Evolutionary conservation across 2,329 filamentous ascomycete genomes (phyloP), one percentile per base, ranked within the genome.

Genomic region (Clathrospora elynae): DNA sequence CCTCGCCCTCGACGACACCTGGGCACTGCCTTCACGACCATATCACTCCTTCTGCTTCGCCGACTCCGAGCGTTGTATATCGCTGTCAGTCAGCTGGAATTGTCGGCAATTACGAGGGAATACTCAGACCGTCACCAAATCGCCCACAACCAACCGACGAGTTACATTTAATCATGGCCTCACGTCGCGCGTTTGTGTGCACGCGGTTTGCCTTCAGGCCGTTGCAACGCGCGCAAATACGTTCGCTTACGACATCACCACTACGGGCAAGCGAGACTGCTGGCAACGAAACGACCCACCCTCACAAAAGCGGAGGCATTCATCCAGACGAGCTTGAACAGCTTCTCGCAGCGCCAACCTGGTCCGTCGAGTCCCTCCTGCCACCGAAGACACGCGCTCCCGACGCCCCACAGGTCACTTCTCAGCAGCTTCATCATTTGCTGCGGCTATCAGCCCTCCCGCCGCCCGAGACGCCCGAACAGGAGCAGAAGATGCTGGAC

Each of bases 371-470:
- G 22, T 85, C 87, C 6, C 82, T 96, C 4, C 76, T 93, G 0
- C 82, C 86, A 62, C 47, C 66, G 2, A 57, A 68, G 31, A 44
- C 51, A 2, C 35, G 57, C 30, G 24, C 69, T n/a, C 30, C 62
- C 32, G 49, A 65, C 12, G 53, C 61, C 1, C 67, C 68, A 25
- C 66, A 46, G 42, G 79, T 95, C 49, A 84, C 86, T 0, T 74
- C 83, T 1, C 66, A 81, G 30, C 84, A 90, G 67, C 80, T 97
- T 0, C 83, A 82, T 57, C 92, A 96, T 68, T 83, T 97, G 7
- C 84, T 96, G 23, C 87, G 88, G 12, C 84, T 97, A 25, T 95
- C 91, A 3, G 91, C 92, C 10, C 84, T 99, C 0, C 90, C 92
- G 0, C 78, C 79, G 1, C 90, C 92, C 0, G 72, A 77, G 12